Evolutionary conservation across 2,329 filamentous ascomycete genomes (phyloP).

Genomic region (Colletotrichum shisoi): DNA sequence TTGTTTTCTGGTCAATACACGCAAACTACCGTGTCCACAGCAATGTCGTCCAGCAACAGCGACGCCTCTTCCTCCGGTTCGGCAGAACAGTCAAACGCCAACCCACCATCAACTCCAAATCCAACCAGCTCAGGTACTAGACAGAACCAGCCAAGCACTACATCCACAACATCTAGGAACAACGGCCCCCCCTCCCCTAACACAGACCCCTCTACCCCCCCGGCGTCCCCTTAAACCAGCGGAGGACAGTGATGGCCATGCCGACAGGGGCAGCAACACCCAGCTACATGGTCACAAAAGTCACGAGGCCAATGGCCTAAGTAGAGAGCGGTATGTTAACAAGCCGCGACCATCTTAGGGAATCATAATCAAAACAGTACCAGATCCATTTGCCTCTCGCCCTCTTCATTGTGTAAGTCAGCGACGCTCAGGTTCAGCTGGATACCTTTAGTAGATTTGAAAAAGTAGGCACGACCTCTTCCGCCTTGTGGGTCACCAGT

Average conservation of each 20-base stretch:
- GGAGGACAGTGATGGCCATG: too few species aligned
- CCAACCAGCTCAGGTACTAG: too few species aligned
- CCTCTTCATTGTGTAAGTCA: too few species aligned
- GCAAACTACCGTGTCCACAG: too few species aligned
- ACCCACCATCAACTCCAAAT: background rate
- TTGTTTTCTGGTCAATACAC: too few species aligned
- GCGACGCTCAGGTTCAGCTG: background rate
- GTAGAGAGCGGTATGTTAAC: background rate
- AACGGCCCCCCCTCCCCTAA: constrained; percentile 17
- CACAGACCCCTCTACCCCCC: constrained; percentile 19
- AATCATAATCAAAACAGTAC: background rate
- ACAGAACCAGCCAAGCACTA: background rate
- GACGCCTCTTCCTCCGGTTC: too few species aligned
- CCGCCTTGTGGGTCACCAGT: background rate
- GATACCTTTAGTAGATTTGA: background rate
- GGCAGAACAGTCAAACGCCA: background rate
- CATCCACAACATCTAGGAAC: background rate
- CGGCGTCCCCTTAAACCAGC: background rate
- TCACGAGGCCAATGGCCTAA: background rate
- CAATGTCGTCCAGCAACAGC: too few species aligned
- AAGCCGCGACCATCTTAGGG: background rate
- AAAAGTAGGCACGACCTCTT: background rate
- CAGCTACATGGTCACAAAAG: background rate
- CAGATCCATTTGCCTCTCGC: background rate
- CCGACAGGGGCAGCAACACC: background rate